Evolutionary conservation across 2,329 filamentous ascomycete genomes (phyloP).

Genomic region (Ceratocystis alfenasii): DNA sequence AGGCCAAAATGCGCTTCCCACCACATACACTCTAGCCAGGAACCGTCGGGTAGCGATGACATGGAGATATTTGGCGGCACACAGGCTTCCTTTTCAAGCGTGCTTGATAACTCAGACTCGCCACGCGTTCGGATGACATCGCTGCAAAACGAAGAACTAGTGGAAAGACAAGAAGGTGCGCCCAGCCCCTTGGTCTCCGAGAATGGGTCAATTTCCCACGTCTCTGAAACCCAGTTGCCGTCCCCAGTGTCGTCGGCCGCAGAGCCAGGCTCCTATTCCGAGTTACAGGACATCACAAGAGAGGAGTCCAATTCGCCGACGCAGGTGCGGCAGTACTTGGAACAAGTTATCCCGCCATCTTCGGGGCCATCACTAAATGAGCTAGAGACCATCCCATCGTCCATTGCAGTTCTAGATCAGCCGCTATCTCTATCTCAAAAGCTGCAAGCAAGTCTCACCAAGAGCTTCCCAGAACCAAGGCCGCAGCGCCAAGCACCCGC

Average conservation of each 20-base stretch:
- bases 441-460: neutral
- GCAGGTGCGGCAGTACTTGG: slow-evolving; percentile 31
- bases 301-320: slow-evolving; percentile 37
- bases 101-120: slow-evolving; percentile 35
- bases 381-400: slow-evolving; percentile 3
- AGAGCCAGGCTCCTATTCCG: slow-evolving; percentile 43
- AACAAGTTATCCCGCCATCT: neutral
- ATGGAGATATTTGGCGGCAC: slow-evolving; percentile 32
- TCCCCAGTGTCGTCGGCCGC: slow-evolving; percentile 36
- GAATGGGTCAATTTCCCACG: neutral
- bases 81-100: slow-evolving; percentile 34
- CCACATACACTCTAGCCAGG: slow-evolving; percentile 37
- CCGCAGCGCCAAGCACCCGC: neutral
- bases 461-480: neutral
- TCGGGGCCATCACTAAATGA: neutral
- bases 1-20: slow-evolving; percentile 38
- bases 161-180: neutral
- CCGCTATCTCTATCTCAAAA: too few species aligned
- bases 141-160: neutral
- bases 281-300: slow-evolving; percentile 25
- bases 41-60: slow-evolving; percentile 39
- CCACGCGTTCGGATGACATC: slow-evolving; percentile 24
- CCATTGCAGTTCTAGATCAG: neutral
- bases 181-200: neutral
- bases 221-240: slow-evolving; percentile 14